Conservation (phyloP, 805 yeast species). For the Barnettozyma californica region DNA sequence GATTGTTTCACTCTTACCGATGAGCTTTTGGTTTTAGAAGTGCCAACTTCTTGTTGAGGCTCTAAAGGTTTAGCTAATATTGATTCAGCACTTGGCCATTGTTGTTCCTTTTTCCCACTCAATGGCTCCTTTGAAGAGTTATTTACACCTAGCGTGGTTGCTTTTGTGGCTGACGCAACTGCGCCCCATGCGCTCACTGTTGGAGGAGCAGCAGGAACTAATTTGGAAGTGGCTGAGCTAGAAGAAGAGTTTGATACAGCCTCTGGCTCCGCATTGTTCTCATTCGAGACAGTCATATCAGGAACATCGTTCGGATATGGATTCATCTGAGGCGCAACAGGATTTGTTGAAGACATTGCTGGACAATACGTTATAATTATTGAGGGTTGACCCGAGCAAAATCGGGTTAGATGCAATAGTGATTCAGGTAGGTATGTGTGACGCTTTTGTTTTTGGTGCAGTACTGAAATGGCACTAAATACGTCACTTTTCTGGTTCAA, state of each 20-base stretch:
- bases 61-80: slow-evolving; percentile 1
- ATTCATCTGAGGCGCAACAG: not conserved
- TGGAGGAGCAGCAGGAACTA: slow-evolving; percentile 27
- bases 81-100: slow-evolving; percentile 22
- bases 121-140: not conserved
- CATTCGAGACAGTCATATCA: not conserved
- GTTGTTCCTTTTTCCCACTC: slow-evolving; percentile 8
- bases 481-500: not conserved
- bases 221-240: slow-evolving; percentile 17
- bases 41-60: not conserved
- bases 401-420: not conserved
- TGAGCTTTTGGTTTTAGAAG: not conserved
- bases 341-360: not conserved
- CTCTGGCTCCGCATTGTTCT: slow-evolving; percentile 2
- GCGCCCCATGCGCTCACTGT: slow-evolving; percentile 25
- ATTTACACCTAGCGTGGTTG: slow-evolving; percentile 1
- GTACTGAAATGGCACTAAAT: not conserved
- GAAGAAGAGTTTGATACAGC: slow-evolving; percentile 1
- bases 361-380: not conserved
- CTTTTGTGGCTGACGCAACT: slow-evolving; percentile 1
- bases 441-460: too few relatives aligned
- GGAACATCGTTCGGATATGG: not conserved
- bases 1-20: slow-evolving; percentile 16
- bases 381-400: not conserved
- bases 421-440: not conserved